Evolutionary conservation across 345 rosid genomes (phyloP).

Genomic region (Brassica nigra): DNA sequence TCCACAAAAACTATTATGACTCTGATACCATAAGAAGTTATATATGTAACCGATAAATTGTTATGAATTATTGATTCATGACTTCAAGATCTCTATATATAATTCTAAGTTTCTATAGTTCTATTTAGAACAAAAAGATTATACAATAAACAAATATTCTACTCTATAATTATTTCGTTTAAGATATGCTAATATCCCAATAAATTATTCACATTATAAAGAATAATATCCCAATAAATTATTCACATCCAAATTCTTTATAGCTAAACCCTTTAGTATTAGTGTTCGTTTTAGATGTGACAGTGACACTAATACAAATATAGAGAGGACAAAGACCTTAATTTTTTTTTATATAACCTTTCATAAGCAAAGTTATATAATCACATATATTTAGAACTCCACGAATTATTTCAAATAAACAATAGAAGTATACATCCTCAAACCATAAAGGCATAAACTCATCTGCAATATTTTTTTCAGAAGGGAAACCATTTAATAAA

Average conservation of each 20-base stretch:
- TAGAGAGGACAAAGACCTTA: not conserved
- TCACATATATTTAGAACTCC: not conserved
- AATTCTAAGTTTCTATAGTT: too few species aligned
- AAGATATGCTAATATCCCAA: too few species aligned
- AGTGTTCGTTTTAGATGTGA: conserved; percentile 8
- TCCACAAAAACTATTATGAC: too few species aligned
- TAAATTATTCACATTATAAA: too few species aligned
- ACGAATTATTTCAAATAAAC: not conserved
- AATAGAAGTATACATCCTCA: not conserved
- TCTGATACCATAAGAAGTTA: too few species aligned
- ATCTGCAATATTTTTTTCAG: not conserved
- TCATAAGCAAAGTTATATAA: not conserved
- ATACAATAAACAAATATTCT: too few species aligned
- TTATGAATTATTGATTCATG: too few species aligned
- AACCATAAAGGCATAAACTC: conserved; percentile 20
- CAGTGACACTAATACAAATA: not conserved
- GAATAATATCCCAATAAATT: too few species aligned
- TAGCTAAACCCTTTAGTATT: conserved; percentile 15
- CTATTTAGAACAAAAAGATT: too few species aligned
- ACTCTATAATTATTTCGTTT: too few species aligned
- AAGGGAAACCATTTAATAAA: conserved; percentile 27
- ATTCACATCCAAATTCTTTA: conserved; percentile 15
- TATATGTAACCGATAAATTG: too few species aligned
- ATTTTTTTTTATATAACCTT: not conserved
- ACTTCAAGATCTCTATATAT: too few species aligned